These are phyloP conservation scores for Serendipita sp. DNA, from an alignment of 1,284 basidiomycete genomes.

Conservation along the genomic window DNA sequence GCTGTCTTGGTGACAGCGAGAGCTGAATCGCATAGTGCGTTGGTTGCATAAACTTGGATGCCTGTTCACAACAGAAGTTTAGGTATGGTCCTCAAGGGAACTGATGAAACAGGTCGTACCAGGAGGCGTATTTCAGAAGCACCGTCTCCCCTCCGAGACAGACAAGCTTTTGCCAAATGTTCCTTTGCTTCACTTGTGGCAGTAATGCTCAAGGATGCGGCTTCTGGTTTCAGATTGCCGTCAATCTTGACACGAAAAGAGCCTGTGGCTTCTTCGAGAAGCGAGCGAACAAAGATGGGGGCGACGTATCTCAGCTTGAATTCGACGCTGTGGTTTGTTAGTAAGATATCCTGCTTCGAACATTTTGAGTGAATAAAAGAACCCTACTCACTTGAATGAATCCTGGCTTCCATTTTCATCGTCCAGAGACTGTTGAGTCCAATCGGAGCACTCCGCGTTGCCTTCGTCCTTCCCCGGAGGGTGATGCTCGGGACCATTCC, in stretches of 20 bases:
- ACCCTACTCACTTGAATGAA: background rate
- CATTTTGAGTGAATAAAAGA: background rate
- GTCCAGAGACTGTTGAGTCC: background rate
- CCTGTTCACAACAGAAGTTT: too few species aligned
- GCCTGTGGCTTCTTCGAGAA: background rate
- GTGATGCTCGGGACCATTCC: background rate
- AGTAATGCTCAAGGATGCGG: background rate
- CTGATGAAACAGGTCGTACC: too few species aligned
- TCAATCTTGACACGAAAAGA: background rate
- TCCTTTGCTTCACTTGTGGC: background rate
- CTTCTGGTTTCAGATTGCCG: background rate
- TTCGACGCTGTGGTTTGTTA: too few species aligned
- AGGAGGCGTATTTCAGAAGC: background rate
- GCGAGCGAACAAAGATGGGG: background rate
- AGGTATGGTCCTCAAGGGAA: too few species aligned
- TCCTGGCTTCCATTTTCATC: background rate
- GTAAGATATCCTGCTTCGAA: background rate
- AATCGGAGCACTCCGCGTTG: background rate
- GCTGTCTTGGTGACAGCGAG: background rate
- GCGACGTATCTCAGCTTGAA: too few species aligned
- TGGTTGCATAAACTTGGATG: too few species aligned
- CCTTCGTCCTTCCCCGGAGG: background rate
- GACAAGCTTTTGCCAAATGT: background rate
- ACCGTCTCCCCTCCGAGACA: background rate
- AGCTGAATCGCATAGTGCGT: background rate